A percentile compares a stretch with the other conserved stretches of the same genome.
These are phyloP conservation scores for Phytophthora uliginosa DNA, from an alignment of 352 stramenopile species.

Conservation along the genomic window DNA sequence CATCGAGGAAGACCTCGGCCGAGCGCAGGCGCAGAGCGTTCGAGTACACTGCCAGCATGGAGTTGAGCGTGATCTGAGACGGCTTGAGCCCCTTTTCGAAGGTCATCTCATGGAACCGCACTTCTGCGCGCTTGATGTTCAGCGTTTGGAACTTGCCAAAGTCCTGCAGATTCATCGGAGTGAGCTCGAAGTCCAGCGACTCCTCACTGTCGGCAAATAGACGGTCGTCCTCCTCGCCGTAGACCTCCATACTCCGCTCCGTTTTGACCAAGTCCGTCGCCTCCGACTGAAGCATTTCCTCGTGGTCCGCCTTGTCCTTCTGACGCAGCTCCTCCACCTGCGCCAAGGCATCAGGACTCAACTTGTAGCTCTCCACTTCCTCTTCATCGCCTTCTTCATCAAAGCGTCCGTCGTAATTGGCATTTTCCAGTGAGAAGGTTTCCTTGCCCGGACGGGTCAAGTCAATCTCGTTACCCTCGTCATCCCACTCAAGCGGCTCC, in stretches of 20 bases:
- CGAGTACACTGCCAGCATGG: slow-evolving; percentile 83
- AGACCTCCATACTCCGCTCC: slow-evolving; percentile 45
- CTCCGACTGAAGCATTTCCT: slow-evolving; percentile 46
- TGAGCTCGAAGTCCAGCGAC: slow-evolving; percentile 55
- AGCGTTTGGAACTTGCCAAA: slow-evolving; percentile 79
- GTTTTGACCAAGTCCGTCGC: slow-evolving; percentile 31
- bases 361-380: slow-evolving; percentile 52
- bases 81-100: slow-evolving; percentile 44
- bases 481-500: slow-evolving; percentile 77
- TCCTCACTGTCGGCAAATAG: slow-evolving; percentile 50
- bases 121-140: slow-evolving; percentile 75
- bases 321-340: slow-evolving; percentile 46
- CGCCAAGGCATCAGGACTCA: slow-evolving; percentile 49
- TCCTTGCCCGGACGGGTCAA: slow-evolving; percentile 77
- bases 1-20: slow-evolving; percentile 58
- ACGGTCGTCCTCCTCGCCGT: slow-evolving; percentile 44
- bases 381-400: slow-evolving; percentile 68
- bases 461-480: slow-evolving; percentile 79
- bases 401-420: slow-evolving; percentile 74
- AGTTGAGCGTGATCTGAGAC: slow-evolving; percentile 76
- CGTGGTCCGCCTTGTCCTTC: slow-evolving; percentile 40
- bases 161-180: slow-evolving; percentile 68
- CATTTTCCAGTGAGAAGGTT: slow-evolving; percentile 63
- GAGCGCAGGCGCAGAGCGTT: slow-evolving; percentile 74
- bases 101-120: slow-evolving; percentile 74